Evolutionary conservation across 2,329 filamentous ascomycete species (phyloP), one percentile per base, ranked within the genome.

Genomic region (Beauveria medogensis): DNA sequence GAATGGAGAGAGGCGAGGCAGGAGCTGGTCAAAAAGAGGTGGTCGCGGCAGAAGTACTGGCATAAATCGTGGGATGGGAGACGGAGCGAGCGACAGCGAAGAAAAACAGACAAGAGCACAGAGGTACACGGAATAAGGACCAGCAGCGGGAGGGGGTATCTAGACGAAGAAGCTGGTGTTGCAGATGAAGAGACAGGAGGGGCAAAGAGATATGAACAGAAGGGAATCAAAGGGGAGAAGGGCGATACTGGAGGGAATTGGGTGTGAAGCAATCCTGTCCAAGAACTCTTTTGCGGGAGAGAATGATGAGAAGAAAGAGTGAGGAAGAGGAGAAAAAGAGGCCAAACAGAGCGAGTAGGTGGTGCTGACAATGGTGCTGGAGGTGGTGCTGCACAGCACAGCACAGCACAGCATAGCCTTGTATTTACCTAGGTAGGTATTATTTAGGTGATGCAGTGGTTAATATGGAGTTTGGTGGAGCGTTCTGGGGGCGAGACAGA

Each of bases 231-330:
- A 48, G 62, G 58, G 63, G 62, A 62, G 62, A 65, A 65, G 63
- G 64, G 62, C 56, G 37, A 55, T 47, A 20, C 51, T 62, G 57
- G 58, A 55, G n/a, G 40, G 62, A 63, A 57, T 55, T 63, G 68
- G 64, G 66, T 62, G 65, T 67, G 67, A 67, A 68, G 67, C 65
- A 48, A 60, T 47, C 67, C 69, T 67, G 68, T 66, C 66, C 66
- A 66, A 60, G 67, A 50, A 59, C 46, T 57, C 55, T 68, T 65
- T 65, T 69, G 68, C 66, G 67, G 65, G 65, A 65, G 55, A 26
- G 22, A 61, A 53, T 37, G 65, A 63, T 61, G 55, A 62, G 57
- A 60, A 62, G 59, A 59, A 64, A 64, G 67, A 63, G 61, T 61
- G 60, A 61, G 52, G 52, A 62, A 55, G 55, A 16, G 43, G 50